Conservation (phyloP, 2,329 filamentous ascomycete genomes). For the Trichoderma sp. region DNA sequence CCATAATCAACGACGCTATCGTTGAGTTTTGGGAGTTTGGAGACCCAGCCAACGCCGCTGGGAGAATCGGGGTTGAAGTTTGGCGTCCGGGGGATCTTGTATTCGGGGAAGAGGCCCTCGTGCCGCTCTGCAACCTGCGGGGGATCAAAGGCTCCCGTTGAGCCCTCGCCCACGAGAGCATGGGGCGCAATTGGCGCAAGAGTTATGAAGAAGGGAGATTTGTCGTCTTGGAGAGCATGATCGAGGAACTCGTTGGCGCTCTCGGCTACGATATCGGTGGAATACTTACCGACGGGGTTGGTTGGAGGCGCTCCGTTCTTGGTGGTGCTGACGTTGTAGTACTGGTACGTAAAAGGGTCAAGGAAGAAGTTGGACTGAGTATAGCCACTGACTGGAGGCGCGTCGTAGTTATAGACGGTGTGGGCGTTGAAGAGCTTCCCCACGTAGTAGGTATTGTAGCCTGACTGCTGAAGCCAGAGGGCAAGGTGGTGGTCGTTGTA, state of each 20-base stretch:
- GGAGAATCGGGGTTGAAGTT: constrained; percentile 66
- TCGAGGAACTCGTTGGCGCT: constrained; percentile 63
- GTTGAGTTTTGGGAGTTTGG: constrained; percentile 44
- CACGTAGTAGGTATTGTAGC: constrained; percentile 71
- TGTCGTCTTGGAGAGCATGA: constrained; percentile 52
- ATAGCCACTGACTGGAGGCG: constrained; percentile 59
- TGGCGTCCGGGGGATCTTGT: constrained; percentile 59
- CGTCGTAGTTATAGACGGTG: constrained; percentile 60
- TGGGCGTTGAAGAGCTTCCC: constrained; percentile 74
- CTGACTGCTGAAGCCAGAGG: constrained; percentile 68
- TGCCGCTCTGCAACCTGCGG: constrained; percentile 64
- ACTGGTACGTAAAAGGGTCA: constrained; percentile 44
- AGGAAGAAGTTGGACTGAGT: constrained; percentile 49
- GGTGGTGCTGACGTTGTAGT: constrained; percentile 50
- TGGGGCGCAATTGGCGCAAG: constrained; percentile 70
- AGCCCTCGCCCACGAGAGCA: constrained; percentile 44
- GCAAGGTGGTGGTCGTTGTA: constrained; percentile 69
- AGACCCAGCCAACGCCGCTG: constrained; percentile 50
- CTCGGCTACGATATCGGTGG: constrained; percentile 59
- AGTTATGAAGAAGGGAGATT: constrained; percentile 66
- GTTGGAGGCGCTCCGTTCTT: constrained; percentile 30
- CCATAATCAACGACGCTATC: constrained; percentile 47
- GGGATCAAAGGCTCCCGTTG: constrained; percentile 40
- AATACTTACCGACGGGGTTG: constrained; percentile 39
- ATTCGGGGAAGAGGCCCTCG: constrained; percentile 60